Percentiles rank a stretch among this genome's conserved stretches.
Conservation (phyloP, 2,329 filamentous ascomycete species). For the Emericellopsis atlantica region DNA sequence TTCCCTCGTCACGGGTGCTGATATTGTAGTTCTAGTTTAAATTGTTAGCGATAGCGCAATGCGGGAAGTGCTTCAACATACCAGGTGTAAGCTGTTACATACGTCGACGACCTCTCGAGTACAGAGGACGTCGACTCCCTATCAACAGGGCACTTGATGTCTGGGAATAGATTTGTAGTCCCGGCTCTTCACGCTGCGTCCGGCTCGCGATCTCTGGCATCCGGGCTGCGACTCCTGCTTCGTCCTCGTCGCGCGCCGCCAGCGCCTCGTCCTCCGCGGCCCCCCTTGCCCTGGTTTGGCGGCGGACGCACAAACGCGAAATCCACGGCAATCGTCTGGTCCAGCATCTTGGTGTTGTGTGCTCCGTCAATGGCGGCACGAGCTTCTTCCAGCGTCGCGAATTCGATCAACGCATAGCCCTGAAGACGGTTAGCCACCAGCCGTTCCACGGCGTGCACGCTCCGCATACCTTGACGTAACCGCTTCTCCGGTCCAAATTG, state of each 20-base stretch:
- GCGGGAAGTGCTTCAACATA: no score
- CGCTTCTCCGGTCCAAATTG: slow-evolving; percentile 70
- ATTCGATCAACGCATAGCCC: slow-evolving; percentile 81
- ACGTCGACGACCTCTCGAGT: no score
- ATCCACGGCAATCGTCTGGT: slow-evolving; percentile 71
- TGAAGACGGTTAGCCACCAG: slow-evolving; percentile 16
- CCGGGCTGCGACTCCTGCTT: slow-evolving; percentile 36
- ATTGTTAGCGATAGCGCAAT: no score
- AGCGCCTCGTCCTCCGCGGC: slow-evolving; percentile 21
- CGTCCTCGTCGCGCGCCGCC: slow-evolving; percentile 26
- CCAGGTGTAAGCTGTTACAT: no score
- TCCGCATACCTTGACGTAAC: slow-evolving; percentile 64
- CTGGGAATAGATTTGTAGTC: background rate
- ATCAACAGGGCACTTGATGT: no score
- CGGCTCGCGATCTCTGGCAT: slow-evolving; percentile 18
- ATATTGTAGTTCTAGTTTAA: no score
- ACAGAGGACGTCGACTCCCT: no score
- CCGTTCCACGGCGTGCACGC: background rate
- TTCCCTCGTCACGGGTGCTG: no score
- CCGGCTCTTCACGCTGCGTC: slow-evolving; percentile 5
- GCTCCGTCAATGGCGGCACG: slow-evolving; percentile 71
- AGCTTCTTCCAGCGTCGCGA: slow-evolving; percentile 66
- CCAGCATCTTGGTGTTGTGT: slow-evolving; percentile 65
- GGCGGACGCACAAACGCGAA: slow-evolving; percentile 78
- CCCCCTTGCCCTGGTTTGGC: slow-evolving; percentile 36